Conservation (phyloP, 805 yeast genomes). For the Limtongia smithiae region DNA sequence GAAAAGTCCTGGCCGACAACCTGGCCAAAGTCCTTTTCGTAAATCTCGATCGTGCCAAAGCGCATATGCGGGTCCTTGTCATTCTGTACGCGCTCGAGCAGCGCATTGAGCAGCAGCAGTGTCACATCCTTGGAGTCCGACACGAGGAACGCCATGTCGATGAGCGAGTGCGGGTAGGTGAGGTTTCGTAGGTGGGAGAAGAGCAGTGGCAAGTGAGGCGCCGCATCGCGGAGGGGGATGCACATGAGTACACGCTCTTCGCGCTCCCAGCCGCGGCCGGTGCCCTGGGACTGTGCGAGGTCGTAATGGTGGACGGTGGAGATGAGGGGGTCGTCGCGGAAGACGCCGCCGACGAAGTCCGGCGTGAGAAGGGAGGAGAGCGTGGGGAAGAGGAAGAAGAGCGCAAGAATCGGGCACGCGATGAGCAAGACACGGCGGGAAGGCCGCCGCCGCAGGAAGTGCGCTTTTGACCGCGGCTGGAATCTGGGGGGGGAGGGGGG, state of each 20-base stretch:
- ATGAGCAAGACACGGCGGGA: slow-evolving; percentile 10
- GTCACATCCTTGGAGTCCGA: slow-evolving; percentile 90
- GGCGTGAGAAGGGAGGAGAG: slow-evolving; percentile 16
- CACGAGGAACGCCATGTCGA: slow-evolving; percentile 80
- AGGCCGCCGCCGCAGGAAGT: slow-evolving; percentile 11
- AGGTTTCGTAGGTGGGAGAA: slow-evolving; percentile 75
- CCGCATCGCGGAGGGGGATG: slow-evolving; percentile 90
- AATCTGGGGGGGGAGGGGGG: slow-evolving; percentile 10
- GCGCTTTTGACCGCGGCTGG: slow-evolving; percentile 17
- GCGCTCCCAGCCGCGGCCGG: slow-evolving; percentile 72
- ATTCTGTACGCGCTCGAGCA: slow-evolving; percentile 60
- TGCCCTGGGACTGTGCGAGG: slow-evolving; percentile 59
- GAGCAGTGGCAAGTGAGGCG: slow-evolving; percentile 84
- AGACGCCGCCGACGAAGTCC: slow-evolving; percentile 12
- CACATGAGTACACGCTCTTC: slow-evolving; percentile 78
- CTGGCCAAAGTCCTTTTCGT: slow-evolving; percentile 89
- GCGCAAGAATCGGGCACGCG: slow-evolving; percentile 12
- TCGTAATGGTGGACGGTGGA: slow-evolving; percentile 66
- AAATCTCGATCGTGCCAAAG: slow-evolving; percentile 82
- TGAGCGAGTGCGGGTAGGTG: slow-evolving; percentile 75
- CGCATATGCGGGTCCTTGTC: slow-evolving; percentile 61
- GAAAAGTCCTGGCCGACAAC: slow-evolving; percentile 87
- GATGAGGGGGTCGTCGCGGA: slow-evolving; percentile 32
- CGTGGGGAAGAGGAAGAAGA: slow-evolving; percentile 25
- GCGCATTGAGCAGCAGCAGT: slow-evolving; percentile 58